phyloP scores from a whole-genome alignment of 352 stramenopile genomes.

The Pythium utonaiense region DNA sequence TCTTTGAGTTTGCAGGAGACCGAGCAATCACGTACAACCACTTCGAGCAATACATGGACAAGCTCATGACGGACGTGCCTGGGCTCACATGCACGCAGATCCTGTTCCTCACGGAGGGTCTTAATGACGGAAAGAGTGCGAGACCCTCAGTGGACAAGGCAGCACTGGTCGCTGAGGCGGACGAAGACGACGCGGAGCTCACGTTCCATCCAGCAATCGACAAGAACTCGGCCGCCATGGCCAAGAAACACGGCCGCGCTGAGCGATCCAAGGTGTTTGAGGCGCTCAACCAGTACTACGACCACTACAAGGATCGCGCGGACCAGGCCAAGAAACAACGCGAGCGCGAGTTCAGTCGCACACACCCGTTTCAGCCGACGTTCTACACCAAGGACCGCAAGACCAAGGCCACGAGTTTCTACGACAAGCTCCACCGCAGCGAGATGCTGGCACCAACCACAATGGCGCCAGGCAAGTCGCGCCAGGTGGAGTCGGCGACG shows the following conservation, averaged over 20 bases:
- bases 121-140: constrained; percentile 37
- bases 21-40: constrained; percentile 33
- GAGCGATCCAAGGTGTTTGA: constrained; percentile 62
- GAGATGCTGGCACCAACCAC: constrained; percentile 8
- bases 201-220: constrained; percentile 72
- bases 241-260: constrained; percentile 54
- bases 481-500: constrained; percentile 29
- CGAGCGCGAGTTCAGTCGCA: constrained; percentile 49
- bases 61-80: constrained; percentile 52
- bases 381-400: constrained; percentile 44
- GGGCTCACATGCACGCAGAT: constrained; percentile 72
- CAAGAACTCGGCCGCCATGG: constrained; percentile 61
- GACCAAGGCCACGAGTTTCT: constrained; percentile 38
- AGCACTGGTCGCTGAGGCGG: constrained; percentile 8
- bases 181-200: constrained; percentile 40
- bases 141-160: constrained; percentile 21
- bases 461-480: background rate
- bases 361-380: constrained; percentile 64
- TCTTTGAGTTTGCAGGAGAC: constrained; percentile 63
- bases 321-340: constrained; percentile 48
- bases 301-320: constrained; percentile 63
- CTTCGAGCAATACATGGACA: constrained; percentile 60
- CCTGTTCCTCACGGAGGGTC: constrained; percentile 55
- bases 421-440: constrained; percentile 44
- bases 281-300: constrained; percentile 67